A percentile compares a stretch with the other conserved stretches of the same genome.
These are phyloP conservation scores for Verticillium klebahnii DNA, from an alignment of 2,329 filamentous ascomycete genomes.

Conservation along the genomic window DNA sequence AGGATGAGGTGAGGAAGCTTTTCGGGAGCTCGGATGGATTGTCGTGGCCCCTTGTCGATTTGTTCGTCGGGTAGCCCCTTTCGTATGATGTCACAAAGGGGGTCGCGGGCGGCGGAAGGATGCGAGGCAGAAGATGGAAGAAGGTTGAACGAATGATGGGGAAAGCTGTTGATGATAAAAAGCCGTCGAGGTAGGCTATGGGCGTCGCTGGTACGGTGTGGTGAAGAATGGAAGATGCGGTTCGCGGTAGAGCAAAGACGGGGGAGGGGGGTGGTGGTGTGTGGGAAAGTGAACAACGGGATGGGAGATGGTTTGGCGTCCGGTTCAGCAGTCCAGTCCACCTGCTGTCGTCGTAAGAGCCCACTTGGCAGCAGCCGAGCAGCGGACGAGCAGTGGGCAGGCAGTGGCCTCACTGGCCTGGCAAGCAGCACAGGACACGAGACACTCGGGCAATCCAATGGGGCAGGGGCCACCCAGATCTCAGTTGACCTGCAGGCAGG, in stretches of 20 bases:
- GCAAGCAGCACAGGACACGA: background rate
- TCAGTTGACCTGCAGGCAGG: background rate
- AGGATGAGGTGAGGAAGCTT: background rate
- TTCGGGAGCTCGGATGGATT: background rate
- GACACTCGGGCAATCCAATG: background rate
- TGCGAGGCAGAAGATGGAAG: background rate
- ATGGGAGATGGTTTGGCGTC: background rate
- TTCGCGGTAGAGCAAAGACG: background rate
- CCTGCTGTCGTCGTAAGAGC: slow-evolving; percentile 8
- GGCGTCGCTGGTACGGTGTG: background rate
- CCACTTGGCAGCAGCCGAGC: slow-evolving; percentile 11
- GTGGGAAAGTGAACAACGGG: background rate
- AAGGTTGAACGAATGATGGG: background rate
- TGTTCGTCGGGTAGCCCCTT: background rate
- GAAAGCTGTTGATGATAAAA: background rate
- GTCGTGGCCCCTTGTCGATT: background rate
- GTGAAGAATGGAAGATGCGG: background rate
- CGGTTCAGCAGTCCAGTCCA: no score
- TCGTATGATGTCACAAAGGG: background rate
- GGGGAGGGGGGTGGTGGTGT: background rate
- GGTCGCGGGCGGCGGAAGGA: background rate
- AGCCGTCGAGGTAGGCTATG: background rate
- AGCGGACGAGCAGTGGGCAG: slow-evolving; percentile 6
- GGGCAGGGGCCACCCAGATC: background rate
- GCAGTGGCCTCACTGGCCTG: background rate